Conservation (phyloP, 345 rosid species). For the Eucalyptus marginata region DNA sequence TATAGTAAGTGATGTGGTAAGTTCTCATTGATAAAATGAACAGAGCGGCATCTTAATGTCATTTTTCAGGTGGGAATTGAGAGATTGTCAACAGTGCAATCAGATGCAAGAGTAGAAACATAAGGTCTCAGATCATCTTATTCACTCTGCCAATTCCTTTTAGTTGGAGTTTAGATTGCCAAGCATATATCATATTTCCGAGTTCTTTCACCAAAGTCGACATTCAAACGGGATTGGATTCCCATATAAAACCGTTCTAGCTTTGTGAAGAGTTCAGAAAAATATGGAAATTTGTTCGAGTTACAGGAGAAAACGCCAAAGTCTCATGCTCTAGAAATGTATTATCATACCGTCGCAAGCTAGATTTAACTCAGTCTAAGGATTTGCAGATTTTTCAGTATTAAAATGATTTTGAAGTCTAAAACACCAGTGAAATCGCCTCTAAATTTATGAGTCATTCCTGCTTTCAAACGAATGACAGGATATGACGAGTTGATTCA, state of each 20-base stretch:
- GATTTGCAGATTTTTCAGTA: not conserved
- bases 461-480: accelerated
- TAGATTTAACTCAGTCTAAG: not conserved
- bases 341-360: not conserved
- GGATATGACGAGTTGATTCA: not conserved
- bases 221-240: not conserved
- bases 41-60: not conserved
- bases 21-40: not conserved
- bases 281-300: not conserved
- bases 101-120: not conserved
- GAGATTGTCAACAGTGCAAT: not conserved
- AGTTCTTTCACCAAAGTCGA: not conserved
- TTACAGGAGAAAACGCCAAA: not conserved
- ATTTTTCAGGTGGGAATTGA: not conserved
- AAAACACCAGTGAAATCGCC: not conserved
- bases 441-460: not conserved
- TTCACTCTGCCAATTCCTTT: not conserved
- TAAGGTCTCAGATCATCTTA: not conserved
- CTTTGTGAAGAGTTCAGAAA: not conserved
- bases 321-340: not conserved
- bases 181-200: not conserved
- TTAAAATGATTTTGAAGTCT: not conserved
- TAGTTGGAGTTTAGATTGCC: not conserved
- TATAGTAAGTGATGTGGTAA: not conserved
- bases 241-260: not conserved